Percentiles rank a stretch among this genome's conserved stretches.
phyloP scores from a whole-genome alignment of 306 rosid species.

The Cucurbita maxima region DNA sequence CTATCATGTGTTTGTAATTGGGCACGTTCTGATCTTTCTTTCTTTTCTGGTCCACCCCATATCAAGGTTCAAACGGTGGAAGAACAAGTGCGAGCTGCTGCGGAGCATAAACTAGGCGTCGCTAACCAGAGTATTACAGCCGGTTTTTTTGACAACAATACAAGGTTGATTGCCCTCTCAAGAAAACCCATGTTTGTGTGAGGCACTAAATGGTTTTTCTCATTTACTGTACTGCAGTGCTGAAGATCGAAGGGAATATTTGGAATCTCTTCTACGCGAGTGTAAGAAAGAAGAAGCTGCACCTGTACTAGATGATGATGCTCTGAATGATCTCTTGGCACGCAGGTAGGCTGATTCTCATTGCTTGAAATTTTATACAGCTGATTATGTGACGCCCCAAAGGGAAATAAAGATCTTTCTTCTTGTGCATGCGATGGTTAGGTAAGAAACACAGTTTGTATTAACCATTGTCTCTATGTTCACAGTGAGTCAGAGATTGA shows the following conservation, averaged over 20 bases:
- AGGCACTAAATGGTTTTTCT: constrained; percentile 8
- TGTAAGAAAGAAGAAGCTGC: constrained; percentile 97
- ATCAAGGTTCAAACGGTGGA: constrained; percentile 95
- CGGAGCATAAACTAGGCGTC: constrained; percentile 98
- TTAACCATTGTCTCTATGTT: constrained; percentile 6
- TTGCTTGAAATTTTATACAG: constrained; percentile 2
- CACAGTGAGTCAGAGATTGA: constrained; percentile 93
- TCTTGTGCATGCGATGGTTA: background rate
- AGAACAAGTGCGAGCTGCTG: constrained; percentile 99
- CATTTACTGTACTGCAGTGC: constrained; percentile 49
- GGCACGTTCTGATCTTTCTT: background rate
- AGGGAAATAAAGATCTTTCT: background rate
- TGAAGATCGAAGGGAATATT: constrained; percentile 95
- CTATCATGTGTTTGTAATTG: background rate
- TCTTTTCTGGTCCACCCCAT: background rate
- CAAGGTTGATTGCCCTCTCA: constrained; percentile 43
- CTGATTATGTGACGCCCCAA: constrained; percentile 7
- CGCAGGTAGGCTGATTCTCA: constrained; percentile 51
- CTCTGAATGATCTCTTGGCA: constrained; percentile 83
- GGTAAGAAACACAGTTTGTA: background rate
- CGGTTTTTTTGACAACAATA: constrained; percentile 96
- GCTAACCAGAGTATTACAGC: constrained; percentile 99
- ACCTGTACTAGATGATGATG: constrained; percentile 94
- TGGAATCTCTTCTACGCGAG: constrained; percentile 93
- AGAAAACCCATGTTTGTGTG: constrained; percentile 2